Evolutionary conservation across 2,329 filamentous ascomycete genomes (phyloP), one percentile per base, ranked within the genome.

Genomic region (Aschersonia sp.): DNA sequence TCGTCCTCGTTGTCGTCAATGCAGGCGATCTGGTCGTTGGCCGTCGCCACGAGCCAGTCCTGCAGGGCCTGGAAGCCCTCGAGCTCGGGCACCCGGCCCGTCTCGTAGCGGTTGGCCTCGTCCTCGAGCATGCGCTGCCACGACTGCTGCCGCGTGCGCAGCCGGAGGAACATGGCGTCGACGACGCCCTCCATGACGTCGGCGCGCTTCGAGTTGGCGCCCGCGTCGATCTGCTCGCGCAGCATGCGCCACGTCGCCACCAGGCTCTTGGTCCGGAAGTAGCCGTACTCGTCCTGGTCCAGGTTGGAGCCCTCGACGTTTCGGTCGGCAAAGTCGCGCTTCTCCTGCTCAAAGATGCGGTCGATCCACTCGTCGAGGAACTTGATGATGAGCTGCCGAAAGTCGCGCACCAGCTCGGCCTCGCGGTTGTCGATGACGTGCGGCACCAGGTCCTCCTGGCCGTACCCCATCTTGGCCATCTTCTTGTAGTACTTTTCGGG

Each of bases 281-380:
- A 89, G 51, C 87, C 87, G 62, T 94, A 88, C 59, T 89, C 81
- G 64, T 94, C 88, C 56, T 79, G 80, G 61, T 95, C 88, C 52
- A 96, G 73, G 59, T 89, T 86, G 54, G 75, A 75, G 45, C 74
- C 76, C 57, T 88, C 85, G 50, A 82, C 75, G 55, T 80, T 81
- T 52, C 89, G 81, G 49, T 87, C 81, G 44, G 79, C 71, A 64
- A 98, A 94, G 55, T 87, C 83, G 57, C 81, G 83, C 58, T 76
- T 78, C 65, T 98, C 94, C 43, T 86, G 82, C 7, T 73, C 74
- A 57, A 87, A 87, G 63, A 98, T 96, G 49, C 88, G 81, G 53
- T 94, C 87, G 73, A 97, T 94, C 89, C 92, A 98, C 68, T 97
- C 86, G 62, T 96, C 90, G 50, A 98, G 81, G 51, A 88, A 89